Base-by-base conservation (phyloP, 768 basidiomycete genomes). In the Dioszegia aurantiaca region DNA sequence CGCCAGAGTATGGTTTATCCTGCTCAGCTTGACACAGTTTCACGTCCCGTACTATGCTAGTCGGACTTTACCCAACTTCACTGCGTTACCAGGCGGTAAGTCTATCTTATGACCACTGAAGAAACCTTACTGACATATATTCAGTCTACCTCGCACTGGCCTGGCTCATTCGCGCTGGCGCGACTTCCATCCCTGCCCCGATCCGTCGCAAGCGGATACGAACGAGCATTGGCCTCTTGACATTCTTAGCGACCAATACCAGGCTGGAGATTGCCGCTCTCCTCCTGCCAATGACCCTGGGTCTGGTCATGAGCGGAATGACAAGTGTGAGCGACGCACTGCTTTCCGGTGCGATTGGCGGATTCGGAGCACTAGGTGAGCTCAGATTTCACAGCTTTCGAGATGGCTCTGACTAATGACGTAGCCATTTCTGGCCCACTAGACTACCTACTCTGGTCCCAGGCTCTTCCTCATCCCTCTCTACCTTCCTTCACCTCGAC, bases 21-120 rank as follows among this genome's bases (percentile, higher is more conserved):
- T 92, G 0, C 72, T 95, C n/a, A 84, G 85, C 3, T 81, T 84
- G 63, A 84, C 86, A 0, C 91, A 94, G 70, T 98, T 95, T 70
- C 95, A 98, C 72, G 71, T 93, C 4, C 86, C 86, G 6, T 99
- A 90, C 74, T 98, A 90, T 86, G 89, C 91, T 81, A 86, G 91
- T 2, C 79, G 95, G 54, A 95, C 94, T 0, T 77, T 98, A 6
- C 94, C 95, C 1, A 99, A 98, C 74, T 94, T 91, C 86, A 85
- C 92, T 61, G 91, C 91, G 3, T 78, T 92, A 17, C 79, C 87
- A 1, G 84, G 86, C 43, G 88, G 91, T 93, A 3, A 27, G 48
- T 33, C 33, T 36, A 4, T 17, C 9, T 33, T 21, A 3, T n/a
- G 16, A 14, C 1, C 51, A 4, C 6, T 26, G 33, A 17, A 40